Conservation (phyloP, 805 yeast species). For the Schizosaccharomyces osmophilus region DNA sequence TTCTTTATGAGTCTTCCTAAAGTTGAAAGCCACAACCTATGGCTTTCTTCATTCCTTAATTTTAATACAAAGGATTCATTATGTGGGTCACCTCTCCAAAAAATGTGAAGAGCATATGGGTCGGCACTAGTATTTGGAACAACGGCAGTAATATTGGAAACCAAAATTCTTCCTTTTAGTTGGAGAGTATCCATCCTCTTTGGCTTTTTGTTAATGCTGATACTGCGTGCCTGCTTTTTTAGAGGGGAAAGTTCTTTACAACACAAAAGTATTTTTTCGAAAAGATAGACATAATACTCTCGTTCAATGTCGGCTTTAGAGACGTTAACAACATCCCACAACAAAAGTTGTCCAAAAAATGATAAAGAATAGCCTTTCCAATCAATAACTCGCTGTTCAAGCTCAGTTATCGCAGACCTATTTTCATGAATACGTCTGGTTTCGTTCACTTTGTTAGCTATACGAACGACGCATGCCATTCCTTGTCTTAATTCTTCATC, state of each 20-base stretch:
- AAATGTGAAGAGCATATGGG: constrained; percentile 4
- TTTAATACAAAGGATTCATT: constrained; percentile 61
- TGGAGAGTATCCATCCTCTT: constrained; percentile 7
- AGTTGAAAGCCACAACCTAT: constrained; percentile 50
- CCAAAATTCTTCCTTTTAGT: constrained; percentile 58
- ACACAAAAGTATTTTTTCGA: constrained; percentile 42
- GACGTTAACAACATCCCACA: constrained; percentile 20
- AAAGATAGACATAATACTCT: constrained; percentile 72
- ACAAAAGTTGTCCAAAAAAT: constrained; percentile 65
- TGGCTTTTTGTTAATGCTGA: constrained; percentile 20
- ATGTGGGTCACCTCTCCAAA: constrained; percentile 11
- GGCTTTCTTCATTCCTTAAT: constrained; percentile 59
- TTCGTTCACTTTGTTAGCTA: constrained; percentile 74
- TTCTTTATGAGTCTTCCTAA: constrained; percentile 11
- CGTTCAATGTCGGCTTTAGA: constrained; percentile 49
- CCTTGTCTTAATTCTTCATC: constrained; percentile 52
- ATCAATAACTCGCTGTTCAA: constrained; percentile 52
- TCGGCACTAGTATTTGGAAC: neutral
- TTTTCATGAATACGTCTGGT: constrained; percentile 84
- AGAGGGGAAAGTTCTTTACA: constrained; percentile 30
- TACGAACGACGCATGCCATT: constrained; percentile 47
- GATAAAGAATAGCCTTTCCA: constrained; percentile 75
- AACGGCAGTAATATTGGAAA: constrained; percentile 36
- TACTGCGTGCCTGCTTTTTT: neutral
- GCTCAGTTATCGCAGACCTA: constrained; percentile 38